Conservation (phyloP, 129 eudicot species). For the Centaurea solstitialis region DNA sequence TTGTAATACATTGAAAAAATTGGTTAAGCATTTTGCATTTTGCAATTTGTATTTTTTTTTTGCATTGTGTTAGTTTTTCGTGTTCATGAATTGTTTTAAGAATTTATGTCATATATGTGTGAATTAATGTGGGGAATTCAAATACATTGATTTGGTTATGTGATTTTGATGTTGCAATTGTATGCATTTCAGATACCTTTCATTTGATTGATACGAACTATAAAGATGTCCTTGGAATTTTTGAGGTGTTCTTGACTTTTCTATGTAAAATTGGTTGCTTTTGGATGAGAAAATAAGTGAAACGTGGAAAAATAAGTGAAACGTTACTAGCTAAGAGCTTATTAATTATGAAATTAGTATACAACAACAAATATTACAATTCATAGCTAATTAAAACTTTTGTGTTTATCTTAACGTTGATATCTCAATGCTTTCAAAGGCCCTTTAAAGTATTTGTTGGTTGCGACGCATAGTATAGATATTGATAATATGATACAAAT, state of each 20-base stretch:
- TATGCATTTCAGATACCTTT: neutral
- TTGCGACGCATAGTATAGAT: neutral
- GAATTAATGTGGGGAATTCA: constrained; percentile 12
- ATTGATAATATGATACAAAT: no score
- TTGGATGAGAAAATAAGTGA: neutral
- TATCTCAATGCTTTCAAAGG: neutral
- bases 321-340: neutral
- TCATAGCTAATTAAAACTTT: neutral
- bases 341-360: neutral
- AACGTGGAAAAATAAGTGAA: neutral
- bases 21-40: neutral
- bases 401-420: neutral
- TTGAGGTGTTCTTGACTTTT: neutral
- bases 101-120: neutral
- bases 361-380: neutral
- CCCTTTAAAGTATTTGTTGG: neutral
- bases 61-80: neutral
- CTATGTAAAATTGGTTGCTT: neutral
- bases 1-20: neutral
- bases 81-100: neutral
- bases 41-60: neutral
- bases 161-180: neutral
- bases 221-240: neutral
- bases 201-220: neutral
- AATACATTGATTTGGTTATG: neutral